Evolutionary conservation across 805 yeast species (phyloP).

Genomic region (Phaffomyces opuntiae): DNA sequence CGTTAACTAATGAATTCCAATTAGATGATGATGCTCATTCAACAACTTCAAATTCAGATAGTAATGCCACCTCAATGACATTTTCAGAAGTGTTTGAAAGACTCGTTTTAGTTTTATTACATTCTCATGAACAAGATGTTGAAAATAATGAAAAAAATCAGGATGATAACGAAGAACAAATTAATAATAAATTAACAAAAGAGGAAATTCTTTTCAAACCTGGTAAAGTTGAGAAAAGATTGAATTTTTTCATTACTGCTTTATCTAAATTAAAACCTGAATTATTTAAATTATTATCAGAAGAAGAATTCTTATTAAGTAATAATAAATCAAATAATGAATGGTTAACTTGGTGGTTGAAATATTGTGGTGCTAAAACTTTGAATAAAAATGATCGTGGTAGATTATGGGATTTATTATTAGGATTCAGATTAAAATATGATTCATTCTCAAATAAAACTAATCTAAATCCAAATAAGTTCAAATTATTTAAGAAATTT

Average conservation of each 20-base stretch:
- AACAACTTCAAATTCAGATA: conserved; percentile 7
- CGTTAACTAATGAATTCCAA: conserved; percentile 8
- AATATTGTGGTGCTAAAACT: conserved; percentile 82
- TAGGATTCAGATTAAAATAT: conserved; percentile 64
- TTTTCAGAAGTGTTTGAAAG: conserved; percentile 72
- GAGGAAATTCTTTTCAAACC: conserved; percentile 37
- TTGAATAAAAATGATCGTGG: conserved; percentile 80
- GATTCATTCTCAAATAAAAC: conserved; percentile 11
- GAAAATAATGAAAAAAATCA: conserved; percentile 4
- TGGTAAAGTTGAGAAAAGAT: conserved; percentile 59
- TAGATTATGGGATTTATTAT: conserved; percentile 78
- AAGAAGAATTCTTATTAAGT: conserved; percentile 65
- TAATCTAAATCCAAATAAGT: conserved; percentile 11
- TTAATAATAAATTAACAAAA: conserved; percentile 8
- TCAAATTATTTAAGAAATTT: conserved; percentile 17
- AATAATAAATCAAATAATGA: conserved; percentile 57
- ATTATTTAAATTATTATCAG: conserved; percentile 64
- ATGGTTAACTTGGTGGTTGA: conserved; percentile 95
- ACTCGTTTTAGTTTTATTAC: conserved; percentile 64
- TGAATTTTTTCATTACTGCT: conserved; percentile 59
- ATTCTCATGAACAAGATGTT: conserved; percentile 27
- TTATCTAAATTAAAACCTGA: conserved; percentile 66
- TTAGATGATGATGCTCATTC: conserved; percentile 20
- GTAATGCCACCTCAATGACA: conserved; percentile 27
- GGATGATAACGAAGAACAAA: neutral